These are phyloP conservation scores for Arachnomyces sp. DNA, from an alignment of 2,329 filamentous ascomycete genomes.

Conservation along the genomic window DNA sequence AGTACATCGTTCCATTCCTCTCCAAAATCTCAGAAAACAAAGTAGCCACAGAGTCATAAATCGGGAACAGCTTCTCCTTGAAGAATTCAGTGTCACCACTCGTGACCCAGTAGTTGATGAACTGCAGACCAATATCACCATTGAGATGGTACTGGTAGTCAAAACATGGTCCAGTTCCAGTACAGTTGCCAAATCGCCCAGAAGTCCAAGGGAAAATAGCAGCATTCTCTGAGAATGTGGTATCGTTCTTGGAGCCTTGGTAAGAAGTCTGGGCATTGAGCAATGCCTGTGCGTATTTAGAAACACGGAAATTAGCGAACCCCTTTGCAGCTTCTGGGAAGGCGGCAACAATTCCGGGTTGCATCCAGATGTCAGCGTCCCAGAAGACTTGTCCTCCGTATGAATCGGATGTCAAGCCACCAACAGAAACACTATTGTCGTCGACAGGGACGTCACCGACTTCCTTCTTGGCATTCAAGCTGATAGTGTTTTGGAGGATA, in stretches of 20 bases:
- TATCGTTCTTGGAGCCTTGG: constrained; percentile 53
- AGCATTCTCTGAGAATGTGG: constrained; percentile 49
- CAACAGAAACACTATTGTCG: constrained; percentile 59
- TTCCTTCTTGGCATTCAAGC: constrained; percentile 45
- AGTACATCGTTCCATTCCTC: constrained; percentile 50
- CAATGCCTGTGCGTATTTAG: constrained; percentile 52
- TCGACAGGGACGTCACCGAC: constrained; percentile 48
- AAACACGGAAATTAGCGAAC: constrained; percentile 57
- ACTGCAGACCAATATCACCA: constrained; percentile 58
- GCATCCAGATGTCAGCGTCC: constrained; percentile 63
- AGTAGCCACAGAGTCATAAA: constrained; percentile 57
- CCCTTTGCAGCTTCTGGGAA: constrained; percentile 56
- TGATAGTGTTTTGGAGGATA: constrained; percentile 44
- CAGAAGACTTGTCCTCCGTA: constrained; percentile 62
- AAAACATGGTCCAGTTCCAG: constrained; percentile 56
- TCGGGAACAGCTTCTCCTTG: constrained; percentile 49
- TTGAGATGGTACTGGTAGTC: constrained; percentile 69
- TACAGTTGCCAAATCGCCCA: constrained; percentile 61
- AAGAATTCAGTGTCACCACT: constrained; percentile 54
- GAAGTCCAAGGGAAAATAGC: constrained; percentile 63
- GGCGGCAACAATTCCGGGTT: constrained; percentile 57
- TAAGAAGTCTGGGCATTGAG: constrained; percentile 51
- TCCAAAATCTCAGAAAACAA: constrained; percentile 55
- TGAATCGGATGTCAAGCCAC: constrained; percentile 58
- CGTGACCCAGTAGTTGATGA: constrained; percentile 54